Base-by-base conservation (phyloP, 768 basidiomycete genomes). In the Hygrophorus pudorinus region DNA sequence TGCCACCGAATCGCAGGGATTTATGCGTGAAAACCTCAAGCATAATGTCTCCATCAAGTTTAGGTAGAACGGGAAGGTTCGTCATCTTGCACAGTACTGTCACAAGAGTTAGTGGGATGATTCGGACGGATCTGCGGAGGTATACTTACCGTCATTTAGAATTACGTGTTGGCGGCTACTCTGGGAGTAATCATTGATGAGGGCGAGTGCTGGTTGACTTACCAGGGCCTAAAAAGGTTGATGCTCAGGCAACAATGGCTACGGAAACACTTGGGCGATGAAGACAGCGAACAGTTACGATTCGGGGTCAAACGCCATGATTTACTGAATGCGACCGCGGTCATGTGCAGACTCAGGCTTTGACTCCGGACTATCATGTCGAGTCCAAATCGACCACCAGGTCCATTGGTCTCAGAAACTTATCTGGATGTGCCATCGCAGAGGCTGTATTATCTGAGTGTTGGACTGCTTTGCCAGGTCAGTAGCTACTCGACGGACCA, bases 401-500 rank as follows among this genome's bases (percentile, higher is more conserved):
- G 51, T 41, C 66, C 88, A 33, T 66, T 85, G 30, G 79, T 94
- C 41, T 76, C 88, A 24, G 82, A 87, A 60, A 73, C 70, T 45
- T 79, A 78, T 56, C 51, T 91, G 24, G 84, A 86, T 55, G 67
- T 79, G 4, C 85, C 86, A 16, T 81, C 86, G 12, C 86, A 90
- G 58, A 72, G 91, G 40, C 72, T 86, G 5, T 88, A 92, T 54
- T 73, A 75, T 50, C 67, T 88, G 35, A 84, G 87, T 48, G 62
- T 90, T 18, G 85, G 81, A 6, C 72, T 80, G 32, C 67, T 90
- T 2, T 68, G 85, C 28, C 89, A 92, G 72, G 89, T 85, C 50
- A 44, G 71, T 14, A 16, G 20, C 38, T 7, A 14, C 18, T 18
- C 20, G 38, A 14, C 31, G 28, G 18, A 10, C 30, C 16, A 8